Evolutionary conservation across 148 eudicot genomes (phyloP).

Genomic region (Fagopyrum esculentum): DNA sequence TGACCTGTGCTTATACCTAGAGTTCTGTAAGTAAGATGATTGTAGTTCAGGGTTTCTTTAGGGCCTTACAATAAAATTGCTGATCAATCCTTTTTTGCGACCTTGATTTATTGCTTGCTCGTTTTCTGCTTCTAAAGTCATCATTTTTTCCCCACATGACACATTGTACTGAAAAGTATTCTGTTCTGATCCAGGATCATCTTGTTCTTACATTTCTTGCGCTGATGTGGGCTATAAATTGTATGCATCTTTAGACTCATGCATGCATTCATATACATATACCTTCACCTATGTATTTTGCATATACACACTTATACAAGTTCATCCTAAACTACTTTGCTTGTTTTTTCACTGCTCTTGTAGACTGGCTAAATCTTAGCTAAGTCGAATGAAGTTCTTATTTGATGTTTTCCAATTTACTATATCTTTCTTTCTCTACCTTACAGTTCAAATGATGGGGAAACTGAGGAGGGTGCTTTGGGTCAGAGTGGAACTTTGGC

Average conservation of each 20-base stretch:
- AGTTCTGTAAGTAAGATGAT: not conserved
- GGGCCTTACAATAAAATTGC: not conserved
- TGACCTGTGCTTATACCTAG: not conserved
- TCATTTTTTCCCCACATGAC: not conserved
- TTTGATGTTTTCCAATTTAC: not conserved
- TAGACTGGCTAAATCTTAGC: not conserved
- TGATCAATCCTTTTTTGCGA: not conserved
- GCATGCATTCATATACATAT: not conserved
- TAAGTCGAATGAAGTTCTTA: not conserved
- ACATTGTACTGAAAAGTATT: not conserved
- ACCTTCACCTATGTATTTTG: not conserved
- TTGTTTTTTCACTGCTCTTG: not conserved
- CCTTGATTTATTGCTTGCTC: not conserved
- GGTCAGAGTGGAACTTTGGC: conserved; percentile 29
- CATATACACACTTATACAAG: not conserved
- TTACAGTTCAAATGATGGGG: conserved; percentile 65
- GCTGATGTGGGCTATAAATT: no score
- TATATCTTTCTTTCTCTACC: not conserved
- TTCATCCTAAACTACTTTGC: not conserved
- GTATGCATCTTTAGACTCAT: not conserved
- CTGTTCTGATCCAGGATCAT: not conserved
- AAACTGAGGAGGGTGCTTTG: conserved; percentile 49
- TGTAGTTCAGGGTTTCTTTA: not conserved
- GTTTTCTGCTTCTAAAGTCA: not conserved
- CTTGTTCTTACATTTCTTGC: not conserved